Percentiles rank a stretch among this genome's conserved stretches.
Conservation (phyloP, 345 rosid species). For the Citropsis articulata region DNA sequence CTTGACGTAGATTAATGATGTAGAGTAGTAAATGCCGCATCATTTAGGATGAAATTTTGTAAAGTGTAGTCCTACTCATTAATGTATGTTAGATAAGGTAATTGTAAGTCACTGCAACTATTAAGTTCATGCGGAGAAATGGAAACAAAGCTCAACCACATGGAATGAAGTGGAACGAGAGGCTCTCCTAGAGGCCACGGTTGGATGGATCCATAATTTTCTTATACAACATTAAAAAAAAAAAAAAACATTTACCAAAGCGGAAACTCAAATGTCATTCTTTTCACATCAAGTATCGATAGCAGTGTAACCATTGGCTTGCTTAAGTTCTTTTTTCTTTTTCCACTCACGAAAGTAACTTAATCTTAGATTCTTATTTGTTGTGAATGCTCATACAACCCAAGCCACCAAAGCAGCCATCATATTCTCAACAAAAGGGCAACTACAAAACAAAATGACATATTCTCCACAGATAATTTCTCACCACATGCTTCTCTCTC, state of each 20-base stretch:
- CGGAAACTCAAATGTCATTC: neutral
- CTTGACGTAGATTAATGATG: too few species aligned
- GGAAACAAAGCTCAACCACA: neutral
- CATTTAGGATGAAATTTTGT: too few species aligned
- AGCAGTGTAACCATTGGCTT: conserved; percentile 21
- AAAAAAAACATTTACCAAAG: neutral
- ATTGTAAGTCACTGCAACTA: neutral
- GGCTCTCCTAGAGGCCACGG: conserved; percentile 6
- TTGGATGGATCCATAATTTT: neutral
- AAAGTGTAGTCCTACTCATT: neutral
- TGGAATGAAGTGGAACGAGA: neutral
- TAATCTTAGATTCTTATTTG: conserved; percentile 17
- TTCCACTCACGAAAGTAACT: conserved; percentile 22
- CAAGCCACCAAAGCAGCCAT: conserved; percentile 15
- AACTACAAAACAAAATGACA: neutral
- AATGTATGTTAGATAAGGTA: neutral
- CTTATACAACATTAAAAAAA: conserved; percentile 14
- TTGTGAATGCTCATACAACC: conserved; percentile 4
- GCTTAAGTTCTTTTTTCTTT: conserved; percentile 5
- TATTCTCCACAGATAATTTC: conserved; percentile 23
- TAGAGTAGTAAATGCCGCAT: too few species aligned
- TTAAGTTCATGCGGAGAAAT: neutral
- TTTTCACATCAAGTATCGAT: conserved; percentile 22
- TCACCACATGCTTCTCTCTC: conserved; percentile 16
- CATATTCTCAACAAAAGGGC: conserved; percentile 4